These are phyloP conservation scores for Emiliania huxleyi DNA, from an alignment of 78 protist species.

Conservation along the genomic window DNA sequence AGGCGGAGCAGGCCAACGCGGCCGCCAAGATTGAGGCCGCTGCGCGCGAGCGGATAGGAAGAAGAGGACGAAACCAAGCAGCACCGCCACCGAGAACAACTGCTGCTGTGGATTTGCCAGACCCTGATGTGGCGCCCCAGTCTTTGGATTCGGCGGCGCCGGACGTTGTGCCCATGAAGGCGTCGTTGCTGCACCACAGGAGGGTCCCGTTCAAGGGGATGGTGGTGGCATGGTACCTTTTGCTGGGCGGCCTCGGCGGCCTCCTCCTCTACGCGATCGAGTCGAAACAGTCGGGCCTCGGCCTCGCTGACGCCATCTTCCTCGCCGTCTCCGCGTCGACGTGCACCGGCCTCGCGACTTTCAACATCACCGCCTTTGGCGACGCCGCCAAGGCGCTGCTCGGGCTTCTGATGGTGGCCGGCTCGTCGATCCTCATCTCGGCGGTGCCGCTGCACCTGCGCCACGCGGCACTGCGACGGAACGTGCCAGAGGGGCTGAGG, in stretches of 20 bases:
- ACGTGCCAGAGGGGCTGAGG: neutral
- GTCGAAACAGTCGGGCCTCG: neutral
- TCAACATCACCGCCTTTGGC: neutral
- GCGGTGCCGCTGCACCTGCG: neutral
- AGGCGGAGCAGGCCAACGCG: too few species aligned
- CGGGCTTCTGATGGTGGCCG: neutral
- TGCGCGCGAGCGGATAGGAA: too few species aligned
- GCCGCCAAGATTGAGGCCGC: too few species aligned
- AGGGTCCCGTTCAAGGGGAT: neutral
- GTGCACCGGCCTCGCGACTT: neutral
- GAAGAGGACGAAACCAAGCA: too few species aligned
- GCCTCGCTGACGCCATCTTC: neutral
- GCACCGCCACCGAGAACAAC: too few species aligned
- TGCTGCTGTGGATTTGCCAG: too few species aligned
- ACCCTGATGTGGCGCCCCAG: too few species aligned
- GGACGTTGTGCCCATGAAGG: neutral
- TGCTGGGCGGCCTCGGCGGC: neutral
- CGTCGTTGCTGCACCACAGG: neutral
- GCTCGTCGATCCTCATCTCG: neutral
- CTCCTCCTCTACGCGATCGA: neutral
- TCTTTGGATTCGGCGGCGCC: too few species aligned
- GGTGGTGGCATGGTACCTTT: neutral
- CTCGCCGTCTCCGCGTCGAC: neutral
- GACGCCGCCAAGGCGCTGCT: neutral
- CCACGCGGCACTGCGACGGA: neutral